Percentiles rank a stretch among this genome's conserved stretches.
phyloP scores from a whole-genome alignment of 768 basidiomycete genomes.

The Lentinula detonsa region DNA sequence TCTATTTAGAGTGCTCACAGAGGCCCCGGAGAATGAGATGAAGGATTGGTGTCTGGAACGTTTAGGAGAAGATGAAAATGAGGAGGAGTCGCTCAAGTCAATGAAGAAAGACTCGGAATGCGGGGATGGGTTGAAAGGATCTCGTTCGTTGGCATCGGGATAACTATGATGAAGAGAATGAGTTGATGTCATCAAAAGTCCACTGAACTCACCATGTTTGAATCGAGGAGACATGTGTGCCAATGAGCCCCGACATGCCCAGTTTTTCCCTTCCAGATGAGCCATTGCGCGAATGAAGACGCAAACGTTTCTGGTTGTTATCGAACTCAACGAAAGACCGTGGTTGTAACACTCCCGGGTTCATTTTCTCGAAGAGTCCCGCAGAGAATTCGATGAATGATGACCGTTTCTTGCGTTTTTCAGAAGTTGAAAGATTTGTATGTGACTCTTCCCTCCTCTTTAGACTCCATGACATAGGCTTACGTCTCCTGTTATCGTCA shows the following conservation, averaged over 20 bases:
- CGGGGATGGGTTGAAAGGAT: constrained; percentile 35
- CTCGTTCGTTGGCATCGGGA: constrained; percentile 15
- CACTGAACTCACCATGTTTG: not conserved
- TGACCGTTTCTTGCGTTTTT: not conserved
- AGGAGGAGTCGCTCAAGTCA: constrained; percentile 25
- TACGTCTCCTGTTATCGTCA: not conserved
- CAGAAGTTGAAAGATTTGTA: not conserved
- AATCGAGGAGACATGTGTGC: not conserved
- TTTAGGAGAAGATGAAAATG: constrained; percentile 10
- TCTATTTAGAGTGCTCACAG: constrained; percentile 18
- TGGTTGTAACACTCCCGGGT: not conserved
- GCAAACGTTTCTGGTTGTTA: not conserved
- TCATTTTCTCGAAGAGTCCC: not conserved
- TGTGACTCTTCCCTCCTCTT: not conserved
- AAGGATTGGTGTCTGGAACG: constrained; percentile 31
- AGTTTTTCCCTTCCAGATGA: not conserved
- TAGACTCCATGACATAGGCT: not conserved
- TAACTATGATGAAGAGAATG: not conserved
- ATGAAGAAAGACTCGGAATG: constrained; percentile 40
- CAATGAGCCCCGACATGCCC: not conserved
- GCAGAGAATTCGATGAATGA: constrained; percentile 6
- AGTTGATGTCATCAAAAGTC: not conserved
- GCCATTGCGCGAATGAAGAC: not conserved
- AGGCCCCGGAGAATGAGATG: constrained; percentile 32
- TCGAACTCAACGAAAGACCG: constrained; percentile 4